These are phyloP conservation scores for Geoglossum glabrum DNA, from an alignment of 495 filamentous ascomycete genomes.

Conservation along the genomic window DNA sequence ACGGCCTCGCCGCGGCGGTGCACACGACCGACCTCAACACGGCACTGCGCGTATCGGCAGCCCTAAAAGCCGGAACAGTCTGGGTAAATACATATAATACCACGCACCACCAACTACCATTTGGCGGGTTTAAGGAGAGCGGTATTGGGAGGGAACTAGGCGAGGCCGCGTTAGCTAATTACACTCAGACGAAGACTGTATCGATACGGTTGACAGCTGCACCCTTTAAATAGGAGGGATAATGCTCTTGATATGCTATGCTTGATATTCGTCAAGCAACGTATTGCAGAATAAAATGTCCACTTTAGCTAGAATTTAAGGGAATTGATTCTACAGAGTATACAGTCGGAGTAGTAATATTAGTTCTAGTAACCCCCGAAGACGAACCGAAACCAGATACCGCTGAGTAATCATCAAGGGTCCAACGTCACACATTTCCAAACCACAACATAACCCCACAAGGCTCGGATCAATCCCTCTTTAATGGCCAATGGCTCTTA, in stretches of 20 bases:
- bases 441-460: too few species aligned
- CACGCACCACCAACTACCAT: constrained; percentile 62
- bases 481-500: too few species aligned
- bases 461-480: too few species aligned
- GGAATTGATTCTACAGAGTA: too few species aligned
- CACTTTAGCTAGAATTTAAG: too few species aligned
- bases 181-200: constrained; percentile 64
- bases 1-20: constrained; percentile 77
- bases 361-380: too few species aligned
- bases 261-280: not conserved
- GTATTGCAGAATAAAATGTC: not conserved
- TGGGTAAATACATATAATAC: constrained; percentile 93
- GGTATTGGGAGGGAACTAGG: constrained; percentile 91
- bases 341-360: too few species aligned
- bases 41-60: constrained; percentile 67
- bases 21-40: constrained; percentile 91
- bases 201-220: constrained; percentile 32
- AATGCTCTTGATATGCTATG: not conserved
- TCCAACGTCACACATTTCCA: too few species aligned
- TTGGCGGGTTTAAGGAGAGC: constrained; percentile 85
- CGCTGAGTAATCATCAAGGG: too few species aligned
- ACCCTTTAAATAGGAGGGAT: not conserved
- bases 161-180: constrained; percentile 81
- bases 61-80: constrained; percentile 72
- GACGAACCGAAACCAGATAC: too few species aligned